phyloP scores from a whole-genome alignment of 192 early-diverging fungal species.

The Gonapodya sp. region DNA sequence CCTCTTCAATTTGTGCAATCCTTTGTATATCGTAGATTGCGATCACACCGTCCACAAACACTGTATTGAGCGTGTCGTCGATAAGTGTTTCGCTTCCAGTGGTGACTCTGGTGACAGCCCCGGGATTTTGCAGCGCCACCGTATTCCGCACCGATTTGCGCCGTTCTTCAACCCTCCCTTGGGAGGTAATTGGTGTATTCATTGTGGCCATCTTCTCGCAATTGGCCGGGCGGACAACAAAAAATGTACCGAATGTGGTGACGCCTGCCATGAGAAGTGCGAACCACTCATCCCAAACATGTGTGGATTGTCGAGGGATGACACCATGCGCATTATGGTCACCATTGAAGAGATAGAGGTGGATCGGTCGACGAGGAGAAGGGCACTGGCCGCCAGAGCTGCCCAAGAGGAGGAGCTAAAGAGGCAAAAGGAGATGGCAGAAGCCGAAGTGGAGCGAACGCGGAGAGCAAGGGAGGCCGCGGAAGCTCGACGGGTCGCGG shows the following conservation, averaged over 20 bases:
- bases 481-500: neutral
- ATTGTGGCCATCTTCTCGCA: slow-evolving; percentile 93
- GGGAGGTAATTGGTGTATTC: slow-evolving; percentile 89
- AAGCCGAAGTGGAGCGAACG: neutral
- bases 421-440: neutral
- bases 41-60: slow-evolving; percentile 86
- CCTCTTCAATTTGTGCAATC: no score
- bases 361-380: neutral
- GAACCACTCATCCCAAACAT: slow-evolving; percentile 81
- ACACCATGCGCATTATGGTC: neutral
- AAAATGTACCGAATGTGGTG: slow-evolving; percentile 61
- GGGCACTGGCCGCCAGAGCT: neutral
- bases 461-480: neutral
- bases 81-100: slow-evolving; percentile 73
- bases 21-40: no score
- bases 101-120: slow-evolving; percentile 36
- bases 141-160: slow-evolving; percentile 95
- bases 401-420: neutral
- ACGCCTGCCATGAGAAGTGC: slow-evolving; percentile 75
- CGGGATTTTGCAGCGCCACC: slow-evolving; percentile 34
- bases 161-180: slow-evolving; percentile 53
- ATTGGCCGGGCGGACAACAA: slow-evolving; percentile 43
- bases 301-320: slow-evolving; percentile 78
- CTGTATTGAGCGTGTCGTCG: slow-evolving; percentile 76
- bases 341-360: neutral